Conservation (phyloP, 306 rosid genomes). For the Trifolium subterraneum region DNA sequence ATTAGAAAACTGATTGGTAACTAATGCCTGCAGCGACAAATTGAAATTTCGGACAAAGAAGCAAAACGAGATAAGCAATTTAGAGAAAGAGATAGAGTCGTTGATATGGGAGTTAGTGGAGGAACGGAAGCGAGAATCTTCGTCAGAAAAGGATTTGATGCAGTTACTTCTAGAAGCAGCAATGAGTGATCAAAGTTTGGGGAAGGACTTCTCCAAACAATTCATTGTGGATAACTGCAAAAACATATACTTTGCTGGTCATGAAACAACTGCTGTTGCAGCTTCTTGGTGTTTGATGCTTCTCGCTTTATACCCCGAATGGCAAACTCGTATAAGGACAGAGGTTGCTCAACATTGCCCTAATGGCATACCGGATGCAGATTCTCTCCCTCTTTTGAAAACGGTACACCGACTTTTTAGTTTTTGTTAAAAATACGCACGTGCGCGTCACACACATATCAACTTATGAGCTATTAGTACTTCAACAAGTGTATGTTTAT, state of each 20-base stretch:
- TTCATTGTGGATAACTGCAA: conserved; percentile 95
- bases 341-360: conserved; percentile 77
- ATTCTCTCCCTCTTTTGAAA: conserved; percentile 63
- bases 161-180: conserved; percentile 73
- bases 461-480: too few relatives aligned
- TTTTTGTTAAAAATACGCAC: background rate
- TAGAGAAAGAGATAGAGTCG: conserved; percentile 81
- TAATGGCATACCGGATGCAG: conserved; percentile 52
- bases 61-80: conserved; percentile 48
- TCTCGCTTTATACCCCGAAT: conserved; percentile 77
- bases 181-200: conserved; percentile 55
- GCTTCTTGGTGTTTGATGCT: conserved; percentile 91
- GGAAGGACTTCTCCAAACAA: conserved; percentile 58
- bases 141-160: conserved; percentile 71
- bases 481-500: too few relatives aligned
- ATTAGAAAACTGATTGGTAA: conserved; percentile 2
- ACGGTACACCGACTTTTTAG: conserved; percentile 45
- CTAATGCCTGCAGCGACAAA: conserved; percentile 43
- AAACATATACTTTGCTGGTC: conserved; percentile 93
- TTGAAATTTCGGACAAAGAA: conserved; percentile 44
- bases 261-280: conserved; percentile 83
- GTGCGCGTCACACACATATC: background rate
- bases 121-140: conserved; percentile 56
- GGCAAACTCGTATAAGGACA: conserved; percentile 70
- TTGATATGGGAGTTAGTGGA: conserved; percentile 79